A percentile compares a stretch with the other conserved stretches of the same genome.
Conservation (phyloP, 2,329 filamentous ascomycete genomes). For the Fusarium newnesense region DNA sequence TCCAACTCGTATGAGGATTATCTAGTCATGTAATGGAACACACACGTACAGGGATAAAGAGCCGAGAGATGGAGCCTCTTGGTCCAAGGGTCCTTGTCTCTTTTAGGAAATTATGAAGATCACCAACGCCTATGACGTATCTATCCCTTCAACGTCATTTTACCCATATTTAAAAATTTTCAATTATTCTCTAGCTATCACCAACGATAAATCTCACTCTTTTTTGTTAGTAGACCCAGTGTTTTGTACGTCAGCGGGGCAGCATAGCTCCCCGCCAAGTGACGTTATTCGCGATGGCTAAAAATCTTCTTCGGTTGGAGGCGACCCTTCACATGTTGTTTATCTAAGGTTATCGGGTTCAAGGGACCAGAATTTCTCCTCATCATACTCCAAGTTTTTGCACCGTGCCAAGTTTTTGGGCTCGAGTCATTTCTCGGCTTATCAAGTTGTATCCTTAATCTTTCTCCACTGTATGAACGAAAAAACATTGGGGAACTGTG, state of each 20-base stretch:
- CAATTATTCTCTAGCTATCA: background rate
- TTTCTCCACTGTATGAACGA: background rate
- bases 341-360: conserved; percentile 29
- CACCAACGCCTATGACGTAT: conserved; percentile 20
- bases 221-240: background rate
- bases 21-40: conserved; percentile 16
- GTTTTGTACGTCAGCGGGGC: conserved; percentile 26
- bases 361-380: background rate
- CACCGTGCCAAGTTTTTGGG: conserved; percentile 4
- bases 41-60: conserved; percentile 15
- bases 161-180: conserved; percentile 26
- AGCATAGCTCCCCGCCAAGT: background rate
- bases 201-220: background rate
- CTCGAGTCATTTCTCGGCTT: conserved; percentile 20
- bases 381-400: conserved; percentile 1
- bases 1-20: background rate
- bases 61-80: conserved; percentile 20
- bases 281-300: background rate
- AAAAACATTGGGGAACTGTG: conserved; percentile 12
- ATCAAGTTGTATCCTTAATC: conserved; percentile 1
- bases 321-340: conserved; percentile 2
- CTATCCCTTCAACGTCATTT: conserved; percentile 12
- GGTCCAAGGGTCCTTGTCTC: conserved; percentile 18
- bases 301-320: conserved; percentile 12
- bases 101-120: conserved; percentile 22